Conservation (phyloP, 805 yeast genomes). For the Metschnikowia santaceciliae region DNA sequence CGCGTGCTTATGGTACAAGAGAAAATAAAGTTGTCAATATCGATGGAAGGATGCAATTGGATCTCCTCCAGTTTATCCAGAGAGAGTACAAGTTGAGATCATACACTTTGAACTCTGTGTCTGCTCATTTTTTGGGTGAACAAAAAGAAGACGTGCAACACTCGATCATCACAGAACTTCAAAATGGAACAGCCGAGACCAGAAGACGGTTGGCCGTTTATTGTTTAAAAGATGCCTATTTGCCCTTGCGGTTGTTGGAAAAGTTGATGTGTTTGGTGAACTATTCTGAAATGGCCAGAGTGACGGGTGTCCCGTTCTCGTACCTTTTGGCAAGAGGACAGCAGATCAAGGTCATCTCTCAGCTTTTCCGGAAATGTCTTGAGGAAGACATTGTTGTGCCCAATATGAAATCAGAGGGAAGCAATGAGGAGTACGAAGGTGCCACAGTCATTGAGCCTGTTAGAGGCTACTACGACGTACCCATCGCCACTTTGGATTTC, state of each 20-base stretch:
- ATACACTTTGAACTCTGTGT: constrained; percentile 90
- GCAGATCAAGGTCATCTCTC: constrained; percentile 96
- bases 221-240: constrained; percentile 92
- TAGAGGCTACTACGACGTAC: constrained; percentile 94
- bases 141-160: constrained; percentile 98
- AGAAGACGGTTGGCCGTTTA: constrained; percentile 94
- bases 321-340: constrained; percentile 89
- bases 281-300: constrained; percentile 99
- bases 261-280: constrained; percentile 95
- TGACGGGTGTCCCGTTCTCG: constrained; percentile 96
- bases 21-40: constrained; percentile 88
- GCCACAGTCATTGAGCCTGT: constrained; percentile 98
- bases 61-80: constrained; percentile 85
- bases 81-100: constrained; percentile 94
- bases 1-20: constrained; percentile 94
- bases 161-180: constrained; percentile 90
- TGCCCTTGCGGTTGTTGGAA: constrained; percentile 83
- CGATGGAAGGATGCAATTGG: constrained; percentile 95
- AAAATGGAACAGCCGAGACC: constrained; percentile 88
- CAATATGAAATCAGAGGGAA: constrained; percentile 76
- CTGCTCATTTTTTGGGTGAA: constrained; percentile 89
- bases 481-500: constrained; percentile 97
- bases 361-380: constrained; percentile 87
- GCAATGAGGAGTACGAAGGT: constrained; percentile 94
- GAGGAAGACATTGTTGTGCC: constrained; percentile 87